Base-by-base conservation (phyloP, 2,329 filamentous ascomycete genomes). In the Chaetomium sp. region DNA sequence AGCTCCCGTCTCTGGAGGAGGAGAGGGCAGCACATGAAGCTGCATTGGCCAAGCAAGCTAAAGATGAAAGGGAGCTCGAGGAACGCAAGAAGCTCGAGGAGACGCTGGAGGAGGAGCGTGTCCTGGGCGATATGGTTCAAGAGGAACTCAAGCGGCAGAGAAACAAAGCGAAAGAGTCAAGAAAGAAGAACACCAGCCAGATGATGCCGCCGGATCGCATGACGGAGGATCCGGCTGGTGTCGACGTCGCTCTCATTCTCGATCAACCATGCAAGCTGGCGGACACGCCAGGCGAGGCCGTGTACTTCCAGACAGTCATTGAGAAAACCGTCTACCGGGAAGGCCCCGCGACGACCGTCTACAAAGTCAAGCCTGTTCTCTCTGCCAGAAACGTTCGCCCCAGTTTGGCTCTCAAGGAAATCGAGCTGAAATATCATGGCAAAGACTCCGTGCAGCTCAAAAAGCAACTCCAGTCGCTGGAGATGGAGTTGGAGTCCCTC, bases 11-110 rank as follows among this genome's bases (percentile, higher is more conserved):
- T 36, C 76, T 97, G 6, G 90, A 95, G 66, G 90, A 95, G 65
- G 91, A 97, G 70, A 83, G 91, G 41, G 90, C 88, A 34, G 84
- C 84, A 11, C 89, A 95, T 59, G 89, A 95, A 71, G 87, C 87
- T 27, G 82, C 81, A 32, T 76, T 88, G 34, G 82, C 82, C 46
- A 78, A 79, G 65, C 72, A 82, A 51, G 87, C 79, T 62, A 74
- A 74, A 70, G 79, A 78, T 66, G 76, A 82, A 58, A 77, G 75
- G 58, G 74, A 78, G 60, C 75, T 76, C 48, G 76, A 81, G 50
- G 76, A 79, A 42, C 72, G 75, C 44, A 79, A 77, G 62, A 79
- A 75, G 58, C 67, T 77, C 40, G 75, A 83, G 57, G 83, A 84
- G 61, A 77, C 72, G 52, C 76, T 78, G 57, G 85, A 91, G 66